Evolutionary conservation across 1,284 basidiomycete genomes (phyloP).

Genomic region (Tilletia caries): DNA sequence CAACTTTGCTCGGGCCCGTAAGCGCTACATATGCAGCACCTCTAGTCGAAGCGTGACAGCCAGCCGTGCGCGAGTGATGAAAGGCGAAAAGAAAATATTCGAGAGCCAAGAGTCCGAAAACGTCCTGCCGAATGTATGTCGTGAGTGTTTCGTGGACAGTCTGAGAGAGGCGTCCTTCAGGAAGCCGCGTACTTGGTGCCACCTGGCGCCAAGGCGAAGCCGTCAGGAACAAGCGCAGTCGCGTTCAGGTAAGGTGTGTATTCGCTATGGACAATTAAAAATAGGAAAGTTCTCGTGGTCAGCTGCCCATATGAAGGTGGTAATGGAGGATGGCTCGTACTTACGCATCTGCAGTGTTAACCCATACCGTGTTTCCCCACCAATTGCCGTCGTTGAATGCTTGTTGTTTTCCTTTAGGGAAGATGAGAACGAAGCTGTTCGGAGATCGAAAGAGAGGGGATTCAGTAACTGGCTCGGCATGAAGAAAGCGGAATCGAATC

Average conservation of each 20-base stretch:
- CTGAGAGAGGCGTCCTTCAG: not conserved
- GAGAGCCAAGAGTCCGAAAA: too few species aligned
- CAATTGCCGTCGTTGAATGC: slow-evolving; percentile 49
- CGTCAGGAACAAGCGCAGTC: not conserved
- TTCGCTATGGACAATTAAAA: not conserved
- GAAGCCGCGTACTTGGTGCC: not conserved
- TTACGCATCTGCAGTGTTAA: slow-evolving; percentile 17
- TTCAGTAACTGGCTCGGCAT: too few species aligned
- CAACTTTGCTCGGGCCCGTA: too few species aligned
- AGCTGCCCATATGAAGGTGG: not conserved
- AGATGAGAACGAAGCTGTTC: slow-evolving; percentile 22
- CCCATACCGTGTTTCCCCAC: slow-evolving; percentile 48
- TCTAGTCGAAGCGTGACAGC: too few species aligned
- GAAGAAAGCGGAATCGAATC: slow-evolving; percentile 24
- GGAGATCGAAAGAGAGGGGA: too few species aligned
- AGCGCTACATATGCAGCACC: too few species aligned
- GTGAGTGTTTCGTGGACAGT: not conserved
- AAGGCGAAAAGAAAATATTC: too few species aligned
- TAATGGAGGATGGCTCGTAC: not conserved
- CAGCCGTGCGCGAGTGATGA: too few species aligned
- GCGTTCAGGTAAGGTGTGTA: not conserved
- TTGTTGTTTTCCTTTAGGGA: slow-evolving; percentile 27
- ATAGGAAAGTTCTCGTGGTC: not conserved
- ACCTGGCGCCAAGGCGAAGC: not conserved
- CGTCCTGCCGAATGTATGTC: too few species aligned